A percentile compares a stretch with the other conserved stretches of the same genome.
Evolutionary conservation across 192 early-diverging fungal species (phyloP).

Genomic region (Fimicolochytrium jonesii): DNA sequence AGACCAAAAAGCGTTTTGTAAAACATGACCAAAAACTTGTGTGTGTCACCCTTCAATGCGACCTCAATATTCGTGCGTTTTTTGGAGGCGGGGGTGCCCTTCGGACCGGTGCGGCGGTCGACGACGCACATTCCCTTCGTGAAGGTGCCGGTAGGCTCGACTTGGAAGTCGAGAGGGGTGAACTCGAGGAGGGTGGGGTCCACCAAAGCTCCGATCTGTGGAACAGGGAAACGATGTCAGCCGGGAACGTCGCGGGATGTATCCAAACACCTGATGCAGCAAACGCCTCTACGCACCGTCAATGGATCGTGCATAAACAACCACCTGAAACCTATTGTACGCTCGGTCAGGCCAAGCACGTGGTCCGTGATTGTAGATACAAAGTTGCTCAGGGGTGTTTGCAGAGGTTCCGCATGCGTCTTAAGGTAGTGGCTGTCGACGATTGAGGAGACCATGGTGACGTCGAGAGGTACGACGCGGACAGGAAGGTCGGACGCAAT

Average conservation of each 20-base stretch:
- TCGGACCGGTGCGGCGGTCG: constrained; percentile 8
- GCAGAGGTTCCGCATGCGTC: constrained; percentile 13
- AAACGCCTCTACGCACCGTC: constrained; percentile 10
- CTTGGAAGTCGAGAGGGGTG: constrained; percentile 18
- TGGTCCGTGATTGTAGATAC: constrained; percentile 13
- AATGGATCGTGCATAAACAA: constrained; percentile 23
- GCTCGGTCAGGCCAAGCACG: constrained; percentile 16
- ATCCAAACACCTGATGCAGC: no score
- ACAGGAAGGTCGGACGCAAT: constrained; percentile 18
- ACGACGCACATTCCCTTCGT: constrained; percentile 16
- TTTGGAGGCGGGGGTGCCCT: background rate
- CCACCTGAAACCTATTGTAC: constrained; percentile 9
- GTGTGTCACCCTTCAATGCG: constrained; percentile 13
- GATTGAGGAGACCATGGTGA: constrained; percentile 14
- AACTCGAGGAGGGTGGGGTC: constrained; percentile 10
- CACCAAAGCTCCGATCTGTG: constrained; percentile 17
- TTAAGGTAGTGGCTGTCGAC: constrained; percentile 21
- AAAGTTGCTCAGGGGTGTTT: constrained; percentile 18
- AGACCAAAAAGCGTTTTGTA: constrained; percentile 20
- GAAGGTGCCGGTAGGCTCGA: constrained; percentile 17
- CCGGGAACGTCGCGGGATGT: no score
- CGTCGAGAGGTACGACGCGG: constrained; percentile 17
- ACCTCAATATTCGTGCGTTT: constrained; percentile 20
- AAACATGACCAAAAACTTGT: constrained; percentile 10
- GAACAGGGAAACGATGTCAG: background rate